A percentile compares a stretch with the other conserved stretches of the same genome.
Evolutionary conservation across 805 yeast genomes (phyloP).

Genomic region (Starmerella gropengiesseri): DNA sequence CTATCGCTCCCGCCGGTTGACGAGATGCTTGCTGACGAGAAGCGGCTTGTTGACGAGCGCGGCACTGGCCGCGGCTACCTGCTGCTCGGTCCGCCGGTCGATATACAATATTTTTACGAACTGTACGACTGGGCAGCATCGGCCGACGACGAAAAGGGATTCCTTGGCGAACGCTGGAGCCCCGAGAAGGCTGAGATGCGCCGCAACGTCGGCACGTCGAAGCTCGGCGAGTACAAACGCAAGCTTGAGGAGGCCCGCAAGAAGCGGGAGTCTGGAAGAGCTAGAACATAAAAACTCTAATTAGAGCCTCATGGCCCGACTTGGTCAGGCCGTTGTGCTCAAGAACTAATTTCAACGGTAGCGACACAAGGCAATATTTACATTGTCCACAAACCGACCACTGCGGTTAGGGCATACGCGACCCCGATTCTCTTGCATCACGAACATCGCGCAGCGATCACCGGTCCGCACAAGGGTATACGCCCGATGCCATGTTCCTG

Average conservation of each 20-base stretch:
- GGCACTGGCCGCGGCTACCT: slow-evolving; percentile 45
- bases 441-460: neutral
- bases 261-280: neutral
- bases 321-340: no score
- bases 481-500: slow-evolving; percentile 3
- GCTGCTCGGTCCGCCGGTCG: slow-evolving; percentile 44
- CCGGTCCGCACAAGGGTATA: no score
- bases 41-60: slow-evolving; percentile 31
- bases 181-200: slow-evolving; percentile 27
- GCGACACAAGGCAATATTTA: no score
- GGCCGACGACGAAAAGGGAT: slow-evolving; percentile 29
- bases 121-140: slow-evolving; percentile 29
- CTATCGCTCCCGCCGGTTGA: slow-evolving; percentile 39
- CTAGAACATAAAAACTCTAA: neutral
- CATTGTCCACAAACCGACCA: no score
- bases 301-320: no score
- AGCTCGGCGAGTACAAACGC: slow-evolving; percentile 14
- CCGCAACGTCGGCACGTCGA: slow-evolving; percentile 6
- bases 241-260: slow-evolving; percentile 14
- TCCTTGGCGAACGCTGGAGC: slow-evolving; percentile 45
- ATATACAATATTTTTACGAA: slow-evolving; percentile 46
- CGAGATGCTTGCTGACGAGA: slow-evolving; percentile 39
- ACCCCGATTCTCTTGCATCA: neutral
- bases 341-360: no score
- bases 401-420: neutral